Percentiles rank a stretch among this genome's conserved stretches.
Conservation (phyloP, 257 asterid genomes). For the Agastache rugosa region DNA sequence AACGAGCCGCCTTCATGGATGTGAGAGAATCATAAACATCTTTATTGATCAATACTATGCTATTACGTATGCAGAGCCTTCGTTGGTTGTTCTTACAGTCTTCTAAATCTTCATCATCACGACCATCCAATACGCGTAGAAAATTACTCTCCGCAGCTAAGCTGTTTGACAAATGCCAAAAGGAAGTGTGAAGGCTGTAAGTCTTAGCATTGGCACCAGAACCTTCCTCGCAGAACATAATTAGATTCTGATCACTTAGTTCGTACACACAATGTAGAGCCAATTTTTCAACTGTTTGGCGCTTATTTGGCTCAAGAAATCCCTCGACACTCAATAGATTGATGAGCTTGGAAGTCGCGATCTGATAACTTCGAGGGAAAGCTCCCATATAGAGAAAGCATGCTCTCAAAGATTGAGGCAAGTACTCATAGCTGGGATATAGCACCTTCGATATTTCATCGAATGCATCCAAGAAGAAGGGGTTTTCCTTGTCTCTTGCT, state of each 20-base stretch:
- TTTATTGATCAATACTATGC: background rate
- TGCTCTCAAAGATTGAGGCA: background rate
- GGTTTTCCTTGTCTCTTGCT: background rate
- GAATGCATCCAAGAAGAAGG: background rate
- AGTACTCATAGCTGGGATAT: conserved; percentile 33
- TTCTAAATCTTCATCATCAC: background rate
- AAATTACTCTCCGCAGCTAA: conserved; percentile 7
- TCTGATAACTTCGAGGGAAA: background rate
- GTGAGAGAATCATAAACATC: background rate
- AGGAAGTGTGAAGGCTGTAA: conserved; percentile 18
- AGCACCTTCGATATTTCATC: conserved; percentile 8
- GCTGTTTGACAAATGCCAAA: background rate
- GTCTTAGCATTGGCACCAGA: background rate
- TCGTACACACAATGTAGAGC: background rate
- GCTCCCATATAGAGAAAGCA: too few species aligned
- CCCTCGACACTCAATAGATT: conserved; percentile 1
- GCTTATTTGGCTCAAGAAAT: background rate
- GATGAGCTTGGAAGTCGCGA: conserved; percentile 13
- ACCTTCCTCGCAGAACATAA: background rate
- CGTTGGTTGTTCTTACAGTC: background rate
- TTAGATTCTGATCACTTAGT: background rate
- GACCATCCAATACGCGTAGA: background rate
- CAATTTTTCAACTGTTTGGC: background rate
- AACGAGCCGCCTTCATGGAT: background rate
- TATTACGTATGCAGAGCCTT: background rate